Conservation (phyloP, 2,329 filamentous ascomycete genomes). For the Alternaria brassicae region DNA sequence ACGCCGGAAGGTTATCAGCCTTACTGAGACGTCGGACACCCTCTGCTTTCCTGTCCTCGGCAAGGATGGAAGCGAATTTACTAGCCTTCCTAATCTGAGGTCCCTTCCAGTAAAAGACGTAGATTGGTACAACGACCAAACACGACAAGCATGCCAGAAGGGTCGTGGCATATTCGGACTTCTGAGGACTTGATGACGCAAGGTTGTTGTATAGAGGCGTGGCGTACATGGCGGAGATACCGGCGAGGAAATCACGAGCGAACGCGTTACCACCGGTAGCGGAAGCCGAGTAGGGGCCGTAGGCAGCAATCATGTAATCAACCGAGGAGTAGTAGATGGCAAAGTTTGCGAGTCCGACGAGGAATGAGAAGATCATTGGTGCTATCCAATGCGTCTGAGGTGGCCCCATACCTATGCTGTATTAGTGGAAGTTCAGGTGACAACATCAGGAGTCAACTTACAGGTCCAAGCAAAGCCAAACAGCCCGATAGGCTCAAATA, state of each 20-base stretch:
- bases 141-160: constrained; percentile 61
- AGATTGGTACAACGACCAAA: constrained; percentile 48
- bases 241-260: constrained; percentile 74
- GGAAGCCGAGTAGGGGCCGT: constrained; percentile 74
- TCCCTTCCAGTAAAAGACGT: constrained; percentile 61
- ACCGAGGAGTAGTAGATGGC: constrained; percentile 77
- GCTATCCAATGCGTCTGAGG: constrained; percentile 69
- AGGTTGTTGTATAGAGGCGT: constrained; percentile 60
- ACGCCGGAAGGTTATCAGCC: constrained; percentile 21
- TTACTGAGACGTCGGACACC: constrained; percentile 29
- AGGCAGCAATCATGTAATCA: constrained; percentile 78
- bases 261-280: constrained; percentile 79
- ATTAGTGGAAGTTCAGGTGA: background rate
- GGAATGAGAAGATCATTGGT: constrained; percentile 67
- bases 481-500: constrained; percentile 69
- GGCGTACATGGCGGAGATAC: constrained; percentile 72
- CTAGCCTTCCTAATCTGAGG: constrained; percentile 60
- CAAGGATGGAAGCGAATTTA: constrained; percentile 56
- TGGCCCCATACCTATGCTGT: constrained; percentile 57
- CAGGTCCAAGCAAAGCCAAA: constrained; percentile 74
- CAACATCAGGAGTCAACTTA: background rate
- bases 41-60: constrained; percentile 33
- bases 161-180: constrained; percentile 59
- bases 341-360: constrained; percentile 74
- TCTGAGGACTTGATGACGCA: constrained; percentile 45